These are phyloP conservation scores for Ceratobasidium sp. DNA, from an alignment of 1,284 basidiomycete species.

Conservation along the genomic window DNA sequence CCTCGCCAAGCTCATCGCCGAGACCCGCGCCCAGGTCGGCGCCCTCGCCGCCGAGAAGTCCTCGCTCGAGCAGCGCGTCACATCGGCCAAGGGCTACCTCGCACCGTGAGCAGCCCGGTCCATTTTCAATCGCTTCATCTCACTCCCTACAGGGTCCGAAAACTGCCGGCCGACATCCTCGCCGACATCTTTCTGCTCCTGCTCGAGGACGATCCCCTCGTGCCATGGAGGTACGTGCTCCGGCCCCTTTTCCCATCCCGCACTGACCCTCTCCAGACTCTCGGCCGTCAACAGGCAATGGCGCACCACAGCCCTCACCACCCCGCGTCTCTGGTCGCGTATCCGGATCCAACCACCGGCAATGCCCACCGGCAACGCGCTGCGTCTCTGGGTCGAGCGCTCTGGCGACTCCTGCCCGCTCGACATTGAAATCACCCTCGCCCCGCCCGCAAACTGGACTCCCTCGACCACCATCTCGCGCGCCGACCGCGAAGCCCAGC, in stretches of 20 bases:
- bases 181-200: conserved; percentile 70
- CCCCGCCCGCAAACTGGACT: conserved; percentile 50
- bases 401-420: conserved; percentile 72
- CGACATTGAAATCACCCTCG: conserved; percentile 78
- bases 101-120: conserved; percentile 62
- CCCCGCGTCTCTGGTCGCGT: conserved; percentile 55
- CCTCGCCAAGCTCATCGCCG: conserved; percentile 67
- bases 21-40: conserved; percentile 63
- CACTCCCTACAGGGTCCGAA: conserved; percentile 68
- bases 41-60: conserved; percentile 64
- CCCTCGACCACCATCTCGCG: conserved; percentile 39
- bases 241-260: conserved; percentile 63
- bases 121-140: conserved; percentile 67
- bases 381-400: conserved; percentile 80
- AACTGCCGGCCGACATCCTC: conserved; percentile 70
- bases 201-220: conserved; percentile 17
- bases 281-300: conserved; percentile 46
- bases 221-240: conserved; percentile 24
- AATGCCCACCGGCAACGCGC: conserved; percentile 74
- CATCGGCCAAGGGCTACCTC: conserved; percentile 67
- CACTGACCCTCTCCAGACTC: conserved; percentile 27
- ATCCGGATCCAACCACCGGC: conserved; percentile 77
- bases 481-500: conserved; percentile 42
- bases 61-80: conserved; percentile 61
- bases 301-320: conserved; percentile 44